phyloP scores from a whole-genome alignment of 305 asterid species.

The Ajuga reptans region DNA sequence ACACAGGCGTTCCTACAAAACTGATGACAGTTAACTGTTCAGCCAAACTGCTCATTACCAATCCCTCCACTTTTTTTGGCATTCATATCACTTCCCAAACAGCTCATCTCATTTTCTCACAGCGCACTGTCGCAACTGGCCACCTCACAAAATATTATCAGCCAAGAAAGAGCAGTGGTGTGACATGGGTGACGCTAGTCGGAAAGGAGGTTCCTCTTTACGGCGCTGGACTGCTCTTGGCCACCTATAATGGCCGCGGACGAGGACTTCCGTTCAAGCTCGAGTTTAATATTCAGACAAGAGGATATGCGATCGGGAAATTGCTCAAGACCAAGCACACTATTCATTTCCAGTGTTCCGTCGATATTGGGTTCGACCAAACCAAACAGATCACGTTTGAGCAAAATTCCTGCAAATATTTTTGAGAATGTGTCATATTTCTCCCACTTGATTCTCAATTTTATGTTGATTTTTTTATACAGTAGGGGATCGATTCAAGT shows the following conservation, averaged over 20 bases:
- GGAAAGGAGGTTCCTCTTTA: slow-evolving; percentile 58
- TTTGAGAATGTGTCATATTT: slow-evolving; percentile 8
- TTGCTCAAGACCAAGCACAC: slow-evolving; percentile 50
- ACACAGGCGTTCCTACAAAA: slow-evolving; percentile 73
- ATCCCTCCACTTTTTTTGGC: slow-evolving; percentile 66
- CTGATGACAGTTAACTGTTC: slow-evolving; percentile 54
- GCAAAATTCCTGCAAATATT: slow-evolving; percentile 40
- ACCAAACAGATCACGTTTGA: slow-evolving; percentile 28
- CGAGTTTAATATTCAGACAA: slow-evolving; percentile 35
- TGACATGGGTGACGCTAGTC: slow-evolving; percentile 31
- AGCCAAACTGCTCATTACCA: slow-evolving; percentile 35
- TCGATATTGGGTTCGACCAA: slow-evolving; percentile 26
- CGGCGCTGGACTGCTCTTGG: slow-evolving; percentile 48
- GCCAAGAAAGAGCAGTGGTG: slow-evolving; percentile 39
- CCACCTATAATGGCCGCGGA: slow-evolving; percentile 3
- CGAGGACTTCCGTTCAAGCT: slow-evolving; percentile 42
- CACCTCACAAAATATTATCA: slow-evolving; percentile 54
- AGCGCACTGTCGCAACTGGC: slow-evolving; percentile 52
- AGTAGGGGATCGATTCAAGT: no score
- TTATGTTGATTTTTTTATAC: no score
- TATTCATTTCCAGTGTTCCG: slow-evolving; percentile 37
- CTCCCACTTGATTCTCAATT: no score
- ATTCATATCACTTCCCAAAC: slow-evolving; percentile 39
- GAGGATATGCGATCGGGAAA: slow-evolving; percentile 47
- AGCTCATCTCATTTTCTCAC: slow-evolving; percentile 41